Base-by-base conservation (phyloP, 164 flowering plant species). In the Vitis rotundifolia region DNA sequence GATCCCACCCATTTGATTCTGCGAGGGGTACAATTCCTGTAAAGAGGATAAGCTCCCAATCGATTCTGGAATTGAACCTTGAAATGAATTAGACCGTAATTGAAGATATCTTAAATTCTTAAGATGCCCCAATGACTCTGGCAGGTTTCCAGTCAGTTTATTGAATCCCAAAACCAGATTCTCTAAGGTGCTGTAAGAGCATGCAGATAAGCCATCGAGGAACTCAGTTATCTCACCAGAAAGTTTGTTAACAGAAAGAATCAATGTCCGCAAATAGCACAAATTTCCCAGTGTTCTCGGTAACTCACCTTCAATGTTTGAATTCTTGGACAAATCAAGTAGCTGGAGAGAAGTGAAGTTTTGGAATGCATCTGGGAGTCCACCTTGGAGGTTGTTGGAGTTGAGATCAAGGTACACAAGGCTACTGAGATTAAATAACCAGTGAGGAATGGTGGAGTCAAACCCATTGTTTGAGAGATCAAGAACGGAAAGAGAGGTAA, bases 381-480 rank as follows among this genome's bases (percentile, higher is more conserved):
- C 22, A 22, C 22, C 22, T 22, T 22, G 22, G 22, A 22, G 22
- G 22, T 22, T 22, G 22, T 22, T 22, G 22, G 22, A 22, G 22
- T 22, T 22, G 22, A 73, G 68, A 56, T 68, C 44, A 47, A 74
- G 68, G 11, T 2, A 19, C 8, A 18, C 11, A 12, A 68, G 77
- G 8, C 26, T 4, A 18, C 60, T 66, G 5, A 75, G 63, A 57
- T 66, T 66, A 49, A 55, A 66, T 16, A 75, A 19, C 78, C 78
- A 70, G 0, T 0, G 4, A 26, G 78, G 74, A 2, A 74, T 12
- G 0, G 22, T 1, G 37, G 73, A 74, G 18, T 50, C 18, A 1
- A 74, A 63, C 29, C 11, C 12, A 48, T 74, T 75, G 14, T n/a
- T 15, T 18, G 67, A 66, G 37, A 75, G 37, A 61, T 75, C 74